A percentile compares a stretch with the other conserved stretches of the same genome.
Evolutionary conservation across 2,329 filamentous ascomycete species (phyloP).

Genomic region (Pyrenochaeta sp.): DNA sequence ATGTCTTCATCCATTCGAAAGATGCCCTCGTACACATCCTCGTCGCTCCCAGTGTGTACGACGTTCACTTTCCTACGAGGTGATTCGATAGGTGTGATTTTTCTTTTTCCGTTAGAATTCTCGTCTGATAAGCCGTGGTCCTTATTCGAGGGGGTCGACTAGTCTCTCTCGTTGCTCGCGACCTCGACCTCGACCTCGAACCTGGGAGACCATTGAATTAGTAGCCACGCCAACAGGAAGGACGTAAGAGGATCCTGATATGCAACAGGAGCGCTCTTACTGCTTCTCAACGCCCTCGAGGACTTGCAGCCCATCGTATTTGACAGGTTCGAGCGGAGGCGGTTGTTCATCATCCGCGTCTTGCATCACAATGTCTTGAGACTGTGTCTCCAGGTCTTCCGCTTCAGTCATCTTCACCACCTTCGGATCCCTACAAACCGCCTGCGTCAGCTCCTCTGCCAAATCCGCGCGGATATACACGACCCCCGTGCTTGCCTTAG

Average conservation of each 20-base stretch:
- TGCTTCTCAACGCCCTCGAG: slow-evolving; percentile 40
- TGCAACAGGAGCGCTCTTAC: slow-evolving; percentile 23
- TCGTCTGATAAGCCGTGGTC: neutral
- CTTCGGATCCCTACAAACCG: slow-evolving; percentile 50
- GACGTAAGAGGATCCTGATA: neutral
- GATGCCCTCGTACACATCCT: neutral
- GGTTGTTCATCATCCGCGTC: slow-evolving; percentile 18
- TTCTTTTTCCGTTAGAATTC: neutral
- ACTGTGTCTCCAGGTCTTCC: neutral
- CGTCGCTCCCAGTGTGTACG: neutral
- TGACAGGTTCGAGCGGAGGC: slow-evolving; percentile 11
- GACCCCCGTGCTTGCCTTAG: slow-evolving; percentile 65
- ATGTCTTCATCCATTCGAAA: neutral
- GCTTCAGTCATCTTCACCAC: neutral
- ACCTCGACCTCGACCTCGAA: no score
- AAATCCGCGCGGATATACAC: slow-evolving; percentile 79
- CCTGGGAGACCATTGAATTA: neutral
- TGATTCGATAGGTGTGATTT: neutral
- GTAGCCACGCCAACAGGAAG: neutral
- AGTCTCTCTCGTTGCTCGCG: neutral
- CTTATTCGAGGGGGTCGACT: neutral
- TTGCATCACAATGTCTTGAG: slow-evolving; percentile 23
- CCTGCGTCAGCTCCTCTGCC: slow-evolving; percentile 67
- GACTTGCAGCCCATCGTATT: slow-evolving; percentile 27
- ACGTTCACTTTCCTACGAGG: slow-evolving; percentile 2